A percentile compares a stretch with the other conserved stretches of the same genome.
phyloP scores from a whole-genome alignment of 495 filamentous ascomycete genomes.

The Amphirosellinia nigrospora region DNA sequence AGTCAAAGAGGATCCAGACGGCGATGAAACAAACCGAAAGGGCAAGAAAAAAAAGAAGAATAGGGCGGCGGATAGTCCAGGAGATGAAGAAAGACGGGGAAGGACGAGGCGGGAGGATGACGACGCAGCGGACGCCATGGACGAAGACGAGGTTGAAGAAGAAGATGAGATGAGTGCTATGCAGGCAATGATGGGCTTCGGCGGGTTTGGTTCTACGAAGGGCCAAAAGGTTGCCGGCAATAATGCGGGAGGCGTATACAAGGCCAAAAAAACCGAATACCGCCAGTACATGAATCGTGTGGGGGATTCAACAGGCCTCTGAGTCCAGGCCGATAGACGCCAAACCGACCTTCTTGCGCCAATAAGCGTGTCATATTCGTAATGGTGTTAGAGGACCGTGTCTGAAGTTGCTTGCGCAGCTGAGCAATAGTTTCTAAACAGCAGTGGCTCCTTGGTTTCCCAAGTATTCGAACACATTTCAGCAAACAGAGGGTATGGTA shows the following conservation, averaged over 20 bases:
- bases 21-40: constrained; percentile 50
- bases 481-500: not conserved
- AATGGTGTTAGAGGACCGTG: not conserved
- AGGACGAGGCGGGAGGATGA: constrained; percentile 32
- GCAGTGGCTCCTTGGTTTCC: not conserved
- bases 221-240: constrained; percentile 91
- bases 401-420: not conserved
- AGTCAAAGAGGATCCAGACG: constrained; percentile 46
- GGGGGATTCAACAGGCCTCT: constrained; percentile 96
- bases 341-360: not conserved
- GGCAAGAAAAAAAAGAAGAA: constrained; percentile 40
- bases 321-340: constrained; percentile 51
- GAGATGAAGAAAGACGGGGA: constrained; percentile 29
- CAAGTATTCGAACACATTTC: not conserved
- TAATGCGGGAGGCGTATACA: constrained; percentile 79
- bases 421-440: not conserved
- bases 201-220: constrained; percentile 84
- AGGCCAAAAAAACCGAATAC: constrained; percentile 96
- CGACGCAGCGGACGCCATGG: constrained; percentile 48
- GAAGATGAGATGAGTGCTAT: constrained; percentile 78
- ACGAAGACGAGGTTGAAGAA: constrained; percentile 61
- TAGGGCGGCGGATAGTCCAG: constrained; percentile 5
- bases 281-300: constrained; percentile 98
- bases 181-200: constrained; percentile 87
- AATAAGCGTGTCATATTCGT: not conserved